Conservation (phyloP, 306 rosid species). For the Morella rubra region DNA sequence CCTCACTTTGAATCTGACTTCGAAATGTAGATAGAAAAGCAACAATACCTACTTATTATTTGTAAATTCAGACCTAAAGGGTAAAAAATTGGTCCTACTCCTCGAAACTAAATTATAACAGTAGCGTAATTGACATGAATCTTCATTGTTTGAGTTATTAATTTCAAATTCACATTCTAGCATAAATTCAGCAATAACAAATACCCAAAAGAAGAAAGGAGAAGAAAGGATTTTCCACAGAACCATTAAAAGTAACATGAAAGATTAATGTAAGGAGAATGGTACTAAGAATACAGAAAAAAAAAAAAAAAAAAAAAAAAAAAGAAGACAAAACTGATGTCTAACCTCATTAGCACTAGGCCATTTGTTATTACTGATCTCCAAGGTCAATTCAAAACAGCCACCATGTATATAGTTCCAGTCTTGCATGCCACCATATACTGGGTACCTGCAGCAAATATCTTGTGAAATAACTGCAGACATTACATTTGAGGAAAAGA, state of each 20-base stretch:
- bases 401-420: slow-evolving; percentile 89
- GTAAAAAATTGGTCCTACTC: background rate
- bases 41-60: background rate
- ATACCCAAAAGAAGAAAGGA: background rate
- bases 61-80: background rate
- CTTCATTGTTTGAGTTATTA: background rate
- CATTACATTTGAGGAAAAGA: slow-evolving; percentile 4
- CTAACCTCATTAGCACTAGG: slow-evolving; percentile 82
- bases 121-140: background rate
- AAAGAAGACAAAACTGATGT: slow-evolving; percentile 19
- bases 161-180: background rate
- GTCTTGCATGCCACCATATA: slow-evolving; percentile 98
- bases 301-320: no score
- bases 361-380: slow-evolving; percentile 93
- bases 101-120: background rate
- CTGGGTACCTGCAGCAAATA: slow-evolving; percentile 75
- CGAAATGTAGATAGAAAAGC: background rate
- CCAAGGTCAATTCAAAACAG: slow-evolving; percentile 88
- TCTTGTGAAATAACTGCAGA: slow-evolving; percentile 35
- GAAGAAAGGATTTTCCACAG: background rate
- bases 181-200: background rate
- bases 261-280: background rate
- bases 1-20: background rate
- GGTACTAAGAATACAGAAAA: background rate
- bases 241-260: background rate